Evolutionary conservation across 371 early-diverging fungal genomes (phyloP), one percentile per base, ranked within the genome.

Genomic region (Apophysomyces elegans): DNA sequence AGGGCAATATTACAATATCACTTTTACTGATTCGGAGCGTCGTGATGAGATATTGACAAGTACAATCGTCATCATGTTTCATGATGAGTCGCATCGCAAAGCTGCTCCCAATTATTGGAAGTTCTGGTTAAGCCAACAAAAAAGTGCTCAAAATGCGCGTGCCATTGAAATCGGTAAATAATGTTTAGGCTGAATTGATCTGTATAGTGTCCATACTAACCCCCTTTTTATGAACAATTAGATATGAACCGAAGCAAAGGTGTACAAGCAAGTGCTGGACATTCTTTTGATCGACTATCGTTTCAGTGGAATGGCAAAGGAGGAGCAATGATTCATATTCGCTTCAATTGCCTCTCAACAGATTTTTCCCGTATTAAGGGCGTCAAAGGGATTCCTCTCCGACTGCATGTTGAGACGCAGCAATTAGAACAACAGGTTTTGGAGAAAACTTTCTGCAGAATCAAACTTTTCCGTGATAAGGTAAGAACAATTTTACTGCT

Each of bases 121-220:
- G 57, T 91, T 90, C 62, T 93, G 93, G 93, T 70, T 90, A 35
- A 86, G 85, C 56, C 93, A 93, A 59, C 92, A 92, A 68, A 66
- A 68, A 41, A 62, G 70, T 37, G 37, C 71, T 0, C 80, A 86
- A 37, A 71, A 72, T 4, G 82, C 82, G 41, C 83, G 85, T 54
- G 83, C 86, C 0, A 67, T 90, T 41, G 74, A 78, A 36, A 56
- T 88, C 56, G 72, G 80, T 73, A 86, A 78, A 62, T 63, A 59
- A 36, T 13, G 13, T 21, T 21, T 18, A 50, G 9, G 21, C 26
- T 12, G 16, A 13, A 45, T n/a, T n/a, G 16, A 45, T n/a, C n/a
- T 13, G 35, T 36, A 36, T 58, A 21, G 9, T 35, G 35, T 36
- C 35, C 13, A 37, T 60, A 35, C 14, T 43, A 62, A 56, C 16